Evolutionary conservation across 108 stramenopile species (phyloP), one percentile per base, ranked within the genome.

Genomic region (Nitzschia sp.): DNA sequence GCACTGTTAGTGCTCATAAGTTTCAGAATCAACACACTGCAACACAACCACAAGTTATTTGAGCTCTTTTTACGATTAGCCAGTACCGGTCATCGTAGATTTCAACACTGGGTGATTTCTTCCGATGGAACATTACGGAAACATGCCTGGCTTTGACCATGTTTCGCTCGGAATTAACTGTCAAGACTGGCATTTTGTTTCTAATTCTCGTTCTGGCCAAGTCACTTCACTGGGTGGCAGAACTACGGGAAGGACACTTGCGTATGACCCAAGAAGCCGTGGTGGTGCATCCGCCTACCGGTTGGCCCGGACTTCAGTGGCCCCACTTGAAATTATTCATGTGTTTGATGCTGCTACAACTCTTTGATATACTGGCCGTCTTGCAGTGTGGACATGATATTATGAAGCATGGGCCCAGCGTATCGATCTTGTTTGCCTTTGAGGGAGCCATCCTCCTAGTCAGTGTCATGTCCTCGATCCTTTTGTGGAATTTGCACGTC

Each of bases 121-220:
- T 95, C 38, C 90, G 97, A 4, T 99, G 97, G 95, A 89, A 97
- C 58, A 79, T 98, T 57, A 97, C 95, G 19, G 99, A 99, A 85
- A 98, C 96, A 5, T 97, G 97, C 75, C 66, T 99, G 42, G 98
- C 99, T 0, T 78, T 99, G 64, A 97, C 99, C 23, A 96, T 98
- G 54, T 99, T 99, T 83, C 90, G 98, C 31, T 76, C 88, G 45
- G 98, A 98, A 79, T 71, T 99, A 53, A 91, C 81, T 64, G 77
- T 93, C 23, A 53, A 62, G 18, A 95, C 96, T 32, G 81, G 90
- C 4, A 71, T 89, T 19, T 51, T 95, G 53, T 98, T 99, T 83
- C 62, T 96, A 47, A 57, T 80, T 8, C 71, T 98, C 56, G 88
- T 98, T 21, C 68, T 98, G 51, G 46, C 71, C 65, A 98, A 98